A percentile compares a stretch with the other conserved stretches of the same genome.
Conservation (phyloP, 352 stramenopile genomes). For the Phytophthora pluvialis region DNA sequence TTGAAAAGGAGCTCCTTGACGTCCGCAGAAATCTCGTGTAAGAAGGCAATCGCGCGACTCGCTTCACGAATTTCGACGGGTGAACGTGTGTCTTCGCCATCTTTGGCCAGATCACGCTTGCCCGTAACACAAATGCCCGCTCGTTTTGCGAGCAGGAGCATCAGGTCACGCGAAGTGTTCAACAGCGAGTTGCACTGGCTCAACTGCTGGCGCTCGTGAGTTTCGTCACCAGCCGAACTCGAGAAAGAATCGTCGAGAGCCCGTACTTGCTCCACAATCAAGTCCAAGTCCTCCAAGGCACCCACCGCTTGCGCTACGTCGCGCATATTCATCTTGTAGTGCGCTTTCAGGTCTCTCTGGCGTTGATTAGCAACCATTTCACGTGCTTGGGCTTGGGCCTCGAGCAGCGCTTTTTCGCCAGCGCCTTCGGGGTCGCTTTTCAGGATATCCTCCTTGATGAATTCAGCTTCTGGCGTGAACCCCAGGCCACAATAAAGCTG, state of each 20-base stretch:
- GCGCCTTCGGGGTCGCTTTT: constrained; percentile 74
- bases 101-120: constrained; percentile 58
- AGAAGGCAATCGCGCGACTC: constrained; percentile 16
- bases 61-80: constrained; percentile 42
- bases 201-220: constrained; percentile 6
- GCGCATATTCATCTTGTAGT: constrained; percentile 68
- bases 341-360: constrained; percentile 55
- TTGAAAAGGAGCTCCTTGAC: constrained; percentile 37
- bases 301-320: constrained; percentile 59
- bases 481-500: constrained; percentile 64
- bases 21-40: constrained; percentile 47
- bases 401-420: constrained; percentile 63
- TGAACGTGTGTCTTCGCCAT: constrained; percentile 56
- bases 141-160: constrained; percentile 58
- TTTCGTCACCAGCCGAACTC: neutral
- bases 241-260: constrained; percentile 39
- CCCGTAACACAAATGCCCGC: constrained; percentile 69
- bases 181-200: constrained; percentile 40
- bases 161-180: constrained; percentile 45
- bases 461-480: constrained; percentile 54
- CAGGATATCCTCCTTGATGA: constrained; percentile 61
- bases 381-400: constrained; percentile 58
- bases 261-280: constrained; percentile 44
- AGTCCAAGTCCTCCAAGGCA: constrained; percentile 69
- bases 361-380: constrained; percentile 54